Conservation (phyloP, 257 asterid genomes). For the Gardenia jasminoides region DNA sequence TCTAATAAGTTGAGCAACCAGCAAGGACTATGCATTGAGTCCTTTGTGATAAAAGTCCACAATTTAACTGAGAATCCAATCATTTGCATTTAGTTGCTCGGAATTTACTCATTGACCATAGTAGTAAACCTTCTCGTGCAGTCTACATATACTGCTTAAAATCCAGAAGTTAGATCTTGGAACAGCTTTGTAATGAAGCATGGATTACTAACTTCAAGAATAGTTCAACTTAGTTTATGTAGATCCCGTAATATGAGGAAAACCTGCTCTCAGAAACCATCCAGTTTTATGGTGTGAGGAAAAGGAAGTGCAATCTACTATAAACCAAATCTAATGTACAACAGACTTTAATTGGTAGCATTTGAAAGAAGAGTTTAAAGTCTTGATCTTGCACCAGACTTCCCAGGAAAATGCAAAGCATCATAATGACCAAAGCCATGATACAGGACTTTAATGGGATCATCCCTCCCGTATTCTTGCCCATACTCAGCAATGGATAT, state of each 20-base stretch:
- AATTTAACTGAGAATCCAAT: not conserved
- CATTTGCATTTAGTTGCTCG: not conserved
- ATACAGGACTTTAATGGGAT: slow-evolving; percentile 71
- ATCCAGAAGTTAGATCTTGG: not conserved
- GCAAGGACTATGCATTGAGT: not conserved
- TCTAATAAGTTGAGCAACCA: not conserved
- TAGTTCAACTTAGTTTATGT: not conserved
- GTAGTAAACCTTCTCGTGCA: not conserved
- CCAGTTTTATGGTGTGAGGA: not conserved
- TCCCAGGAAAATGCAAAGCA: slow-evolving; percentile 60
- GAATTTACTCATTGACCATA: not conserved
- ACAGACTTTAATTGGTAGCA: not conserved
- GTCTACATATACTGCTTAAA: not conserved
- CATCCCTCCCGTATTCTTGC: slow-evolving; percentile 76
- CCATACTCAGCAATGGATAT: slow-evolving; percentile 92
- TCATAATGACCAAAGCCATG: slow-evolving; percentile 95
- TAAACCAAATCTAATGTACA: not conserved
- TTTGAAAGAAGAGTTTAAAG: slow-evolving; percentile 31
- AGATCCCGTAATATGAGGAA: not conserved
- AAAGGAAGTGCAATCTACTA: not conserved
- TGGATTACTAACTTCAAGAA: not conserved
- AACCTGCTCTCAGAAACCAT: not conserved
- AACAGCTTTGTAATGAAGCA: not conserved
- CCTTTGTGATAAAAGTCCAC: not conserved
- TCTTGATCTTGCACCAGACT: slow-evolving; percentile 55